A percentile compares a stretch with the other conserved stretches of the same genome.
phyloP scores from a whole-genome alignment of 768 basidiomycete genomes.

The Boletellus emodensis region DNA sequence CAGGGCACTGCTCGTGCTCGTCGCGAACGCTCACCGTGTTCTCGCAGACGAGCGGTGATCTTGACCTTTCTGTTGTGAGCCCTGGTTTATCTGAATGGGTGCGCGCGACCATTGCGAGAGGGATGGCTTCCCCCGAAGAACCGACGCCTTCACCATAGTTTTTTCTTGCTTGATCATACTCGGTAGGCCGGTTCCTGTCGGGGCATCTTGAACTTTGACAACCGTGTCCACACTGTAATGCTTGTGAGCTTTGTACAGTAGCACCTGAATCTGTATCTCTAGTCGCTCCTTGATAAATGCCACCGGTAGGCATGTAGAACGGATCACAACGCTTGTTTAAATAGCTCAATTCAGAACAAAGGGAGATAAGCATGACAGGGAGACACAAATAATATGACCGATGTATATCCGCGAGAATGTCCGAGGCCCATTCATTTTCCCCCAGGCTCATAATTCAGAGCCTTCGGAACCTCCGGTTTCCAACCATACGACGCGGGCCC shows the following conservation, averaged over 20 bases:
- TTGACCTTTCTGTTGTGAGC: conserved; percentile 55
- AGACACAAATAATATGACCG: conserved; percentile 10
- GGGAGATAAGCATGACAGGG: neutral
- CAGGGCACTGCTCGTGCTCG: conserved; percentile 17
- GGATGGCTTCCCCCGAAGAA: conserved; percentile 17
- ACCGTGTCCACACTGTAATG: neutral
- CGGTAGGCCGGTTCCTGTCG: conserved; percentile 5
- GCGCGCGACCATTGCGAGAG: conserved; percentile 38
- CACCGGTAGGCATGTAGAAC: conserved; percentile 8
- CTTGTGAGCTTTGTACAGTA: neutral
- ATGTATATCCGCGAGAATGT: conserved; percentile 10
- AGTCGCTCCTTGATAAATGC: neutral
- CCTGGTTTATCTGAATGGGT: conserved; percentile 52
- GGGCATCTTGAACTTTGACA: neutral
- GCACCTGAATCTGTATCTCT: neutral
- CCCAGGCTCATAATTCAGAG: conserved; percentile 26
- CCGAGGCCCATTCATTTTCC: conserved; percentile 9
- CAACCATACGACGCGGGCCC: conserved; percentile 34
- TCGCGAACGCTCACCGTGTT: conserved; percentile 29
- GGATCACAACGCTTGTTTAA: conserved; percentile 9
- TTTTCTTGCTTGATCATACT: neutral
- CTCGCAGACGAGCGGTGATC: conserved; percentile 40
- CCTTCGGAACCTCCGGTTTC: conserved; percentile 35
- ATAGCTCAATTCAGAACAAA: conserved; percentile 12
- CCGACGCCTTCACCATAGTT: conserved; percentile 15